Percentiles rank a stretch among this genome's conserved stretches.
phyloP scores from a whole-genome alignment of 768 basidiomycete species.

The Phanerodontia chrysosporium region DNA sequence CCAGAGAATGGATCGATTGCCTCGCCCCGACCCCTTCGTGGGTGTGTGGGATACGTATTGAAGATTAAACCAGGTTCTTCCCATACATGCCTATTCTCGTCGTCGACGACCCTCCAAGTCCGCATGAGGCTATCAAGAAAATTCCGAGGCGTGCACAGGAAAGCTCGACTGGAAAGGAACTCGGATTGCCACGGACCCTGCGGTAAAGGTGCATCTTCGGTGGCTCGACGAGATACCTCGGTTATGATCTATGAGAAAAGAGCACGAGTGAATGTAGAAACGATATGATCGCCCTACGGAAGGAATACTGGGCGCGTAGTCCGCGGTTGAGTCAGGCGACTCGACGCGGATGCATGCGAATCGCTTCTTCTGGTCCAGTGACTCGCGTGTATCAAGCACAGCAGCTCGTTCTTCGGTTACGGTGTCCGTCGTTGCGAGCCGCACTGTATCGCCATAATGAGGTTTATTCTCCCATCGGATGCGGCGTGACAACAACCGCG shows the following conservation, averaged over 20 bases:
- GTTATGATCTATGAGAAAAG: conserved; percentile 1
- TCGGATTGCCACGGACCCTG: conserved; percentile 8
- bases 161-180: conserved; percentile 2
- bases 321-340: conserved; percentile 4
- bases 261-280: neutral
- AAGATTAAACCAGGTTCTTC: neutral
- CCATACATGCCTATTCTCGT: neutral
- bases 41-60: neutral
- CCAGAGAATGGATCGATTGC: neutral
- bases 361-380: conserved; percentile 2
- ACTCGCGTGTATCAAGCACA: conserved; percentile 1
- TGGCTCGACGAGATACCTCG: neutral
- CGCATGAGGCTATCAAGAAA: neutral
- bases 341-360: neutral
- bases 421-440: neutral
- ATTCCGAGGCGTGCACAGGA: neutral
- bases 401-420: neutral
- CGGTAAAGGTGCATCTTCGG: neutral
- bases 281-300: neutral
- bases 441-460: neutral
- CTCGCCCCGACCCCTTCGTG: neutral
- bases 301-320: neutral
- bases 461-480: neutral
- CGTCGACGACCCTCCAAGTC: neutral
- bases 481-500: neutral